Conservation (phyloP, 2,329 filamentous ascomycete genomes). For the Epichloe bromicola region DNA sequence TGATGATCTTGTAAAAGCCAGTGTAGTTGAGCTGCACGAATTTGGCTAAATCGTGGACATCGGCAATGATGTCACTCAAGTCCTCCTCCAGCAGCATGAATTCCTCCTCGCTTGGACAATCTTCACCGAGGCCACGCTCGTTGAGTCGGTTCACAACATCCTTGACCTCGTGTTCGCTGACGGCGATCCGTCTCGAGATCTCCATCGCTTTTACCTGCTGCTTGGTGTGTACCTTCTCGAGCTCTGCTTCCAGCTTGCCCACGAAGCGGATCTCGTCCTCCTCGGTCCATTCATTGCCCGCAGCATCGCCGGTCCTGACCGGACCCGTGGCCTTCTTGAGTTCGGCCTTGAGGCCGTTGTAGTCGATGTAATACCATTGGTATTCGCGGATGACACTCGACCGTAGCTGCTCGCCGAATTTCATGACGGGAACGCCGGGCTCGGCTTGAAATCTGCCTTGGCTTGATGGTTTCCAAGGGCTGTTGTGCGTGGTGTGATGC, state of each 20-base stretch:
- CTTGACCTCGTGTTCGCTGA: slow-evolving; percentile 78
- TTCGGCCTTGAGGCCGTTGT: slow-evolving; percentile 81
- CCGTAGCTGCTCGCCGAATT: slow-evolving; percentile 93
- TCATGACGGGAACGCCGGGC: slow-evolving; percentile 50
- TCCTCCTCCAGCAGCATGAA: slow-evolving; percentile 90
- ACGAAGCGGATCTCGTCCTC: slow-evolving; percentile 88
- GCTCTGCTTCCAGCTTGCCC: slow-evolving; percentile 71
- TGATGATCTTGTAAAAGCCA: slow-evolving; percentile 99
- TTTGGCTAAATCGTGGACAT: slow-evolving; percentile 95
- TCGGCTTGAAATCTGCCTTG: slow-evolving; percentile 22
- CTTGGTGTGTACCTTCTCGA: slow-evolving; percentile 96
- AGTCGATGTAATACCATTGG: slow-evolving; percentile 96
- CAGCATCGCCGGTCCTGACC: slow-evolving; percentile 25
- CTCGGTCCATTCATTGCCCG: slow-evolving; percentile 64
- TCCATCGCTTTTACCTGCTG: slow-evolving; percentile 96
- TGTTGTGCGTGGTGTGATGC: slow-evolving; percentile 19
- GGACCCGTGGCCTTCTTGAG: slow-evolving; percentile 60
- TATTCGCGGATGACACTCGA: slow-evolving; percentile 95
- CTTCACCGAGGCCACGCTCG: slow-evolving; percentile 42
- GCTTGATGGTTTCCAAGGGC: slow-evolving; percentile 27
- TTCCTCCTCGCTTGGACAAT: slow-evolving; percentile 71
- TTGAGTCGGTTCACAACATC: slow-evolving; percentile 71
- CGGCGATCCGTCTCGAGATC: slow-evolving; percentile 79
- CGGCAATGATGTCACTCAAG: slow-evolving; percentile 92
- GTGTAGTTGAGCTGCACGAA: slow-evolving; percentile 98